phyloP scores from a whole-genome alignment of 192 early-diverging fungal species.

The Diversispora eburnea region DNA sequence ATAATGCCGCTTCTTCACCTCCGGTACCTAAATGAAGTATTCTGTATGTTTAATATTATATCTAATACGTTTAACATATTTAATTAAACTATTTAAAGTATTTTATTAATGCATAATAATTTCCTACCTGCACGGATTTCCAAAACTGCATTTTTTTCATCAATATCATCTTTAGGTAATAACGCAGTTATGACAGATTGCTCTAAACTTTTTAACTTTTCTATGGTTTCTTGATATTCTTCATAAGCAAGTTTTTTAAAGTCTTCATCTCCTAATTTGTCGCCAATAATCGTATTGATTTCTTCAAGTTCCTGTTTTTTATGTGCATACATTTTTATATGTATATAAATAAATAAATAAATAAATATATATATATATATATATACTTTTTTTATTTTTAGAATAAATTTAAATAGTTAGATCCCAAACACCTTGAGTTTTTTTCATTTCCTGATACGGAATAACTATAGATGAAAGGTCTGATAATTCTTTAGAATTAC shows the following conservation, averaged over 20 bases:
- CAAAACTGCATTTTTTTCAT: conserved; percentile 65
- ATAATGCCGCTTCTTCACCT: conserved; percentile 74
- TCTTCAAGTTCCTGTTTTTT: conserved; percentile 25
- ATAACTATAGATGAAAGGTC: conserved; percentile 1
- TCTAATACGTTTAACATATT: not conserved
- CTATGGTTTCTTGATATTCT: conserved; percentile 48
- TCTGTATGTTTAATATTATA: too few relatives aligned
- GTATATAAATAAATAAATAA: not conserved
- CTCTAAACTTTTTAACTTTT: conserved; percentile 44
- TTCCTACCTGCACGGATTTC: conserved; percentile 66
- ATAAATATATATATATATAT: too few relatives aligned
- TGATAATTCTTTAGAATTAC: conserved; percentile 29
- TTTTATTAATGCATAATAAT: not conserved
- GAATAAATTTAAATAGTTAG: not conserved
- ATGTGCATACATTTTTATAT: not conserved
- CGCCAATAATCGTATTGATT: conserved; percentile 37
- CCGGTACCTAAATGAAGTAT: conserved; percentile 45
- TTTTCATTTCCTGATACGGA: conserved; percentile 26
- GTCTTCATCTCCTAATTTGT: conserved; percentile 42
- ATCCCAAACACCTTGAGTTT: conserved; percentile 1
- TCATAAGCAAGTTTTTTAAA: conserved; percentile 59
- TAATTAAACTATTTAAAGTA: not conserved
- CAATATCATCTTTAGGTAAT: conserved; percentile 64
- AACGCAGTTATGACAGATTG: conserved; percentile 54
- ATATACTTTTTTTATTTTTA: too few relatives aligned